These are phyloP conservation scores for Yamadazyma philogaea DNA, from an alignment of 805 yeast species.

Conservation along the genomic window DNA sequence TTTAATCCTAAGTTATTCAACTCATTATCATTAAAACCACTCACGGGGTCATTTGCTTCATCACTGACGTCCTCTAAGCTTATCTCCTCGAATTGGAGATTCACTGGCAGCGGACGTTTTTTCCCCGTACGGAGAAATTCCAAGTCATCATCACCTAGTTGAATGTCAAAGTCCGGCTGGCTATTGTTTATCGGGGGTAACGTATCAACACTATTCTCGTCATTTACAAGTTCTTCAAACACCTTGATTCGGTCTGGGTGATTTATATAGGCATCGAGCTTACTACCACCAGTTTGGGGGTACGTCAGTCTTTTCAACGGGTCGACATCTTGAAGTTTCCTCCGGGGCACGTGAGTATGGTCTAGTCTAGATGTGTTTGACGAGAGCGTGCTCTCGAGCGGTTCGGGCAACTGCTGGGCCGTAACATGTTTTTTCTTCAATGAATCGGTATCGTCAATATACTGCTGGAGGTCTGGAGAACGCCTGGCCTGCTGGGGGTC, in stretches of 20 bases:
- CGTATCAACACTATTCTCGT: slow-evolving; percentile 18
- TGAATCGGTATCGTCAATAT: slow-evolving; percentile 22
- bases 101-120: not conserved
- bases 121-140: slow-evolving; percentile 7
- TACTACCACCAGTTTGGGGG: slow-evolving; percentile 13
- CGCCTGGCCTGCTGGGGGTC: slow-evolving; percentile 20
- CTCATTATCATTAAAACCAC: slow-evolving; percentile 7
- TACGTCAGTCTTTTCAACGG: slow-evolving; percentile 14
- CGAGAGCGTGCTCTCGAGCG: slow-evolving; percentile 2
- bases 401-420: not conserved
- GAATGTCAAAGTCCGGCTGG: not conserved
- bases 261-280: slow-evolving; percentile 14
- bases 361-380: slow-evolving; percentile 9
- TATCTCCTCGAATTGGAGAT: slow-evolving; percentile 11
- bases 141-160: slow-evolving; percentile 10
- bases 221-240: slow-evolving; percentile 18
- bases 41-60: slow-evolving; percentile 9
- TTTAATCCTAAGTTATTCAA: slow-evolving; percentile 29
- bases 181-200: slow-evolving; percentile 12
- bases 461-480: slow-evolving; percentile 19
- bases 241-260: slow-evolving; percentile 8
- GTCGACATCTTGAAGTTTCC: slow-evolving; percentile 11
- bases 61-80: slow-evolving; percentile 14
- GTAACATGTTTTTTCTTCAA: slow-evolving; percentile 17
- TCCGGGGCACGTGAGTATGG: not conserved